phyloP scores from a whole-genome alignment of 2,329 filamentous ascomycete species.

The Penicillium sp. region DNA sequence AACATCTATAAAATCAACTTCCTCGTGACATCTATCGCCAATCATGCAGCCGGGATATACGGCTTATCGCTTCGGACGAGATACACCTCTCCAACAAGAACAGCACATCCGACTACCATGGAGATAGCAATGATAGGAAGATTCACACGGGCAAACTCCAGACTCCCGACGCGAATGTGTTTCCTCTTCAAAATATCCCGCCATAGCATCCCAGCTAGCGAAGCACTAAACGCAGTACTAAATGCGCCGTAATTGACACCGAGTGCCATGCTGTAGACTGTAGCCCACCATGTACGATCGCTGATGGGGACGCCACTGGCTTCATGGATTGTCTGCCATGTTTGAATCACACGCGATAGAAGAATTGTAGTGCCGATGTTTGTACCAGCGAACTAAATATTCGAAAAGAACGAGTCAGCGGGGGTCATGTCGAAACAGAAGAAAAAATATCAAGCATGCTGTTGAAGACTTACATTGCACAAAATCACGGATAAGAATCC shows the following conservation, averaged over 20 bases:
- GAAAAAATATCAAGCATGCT: not conserved
- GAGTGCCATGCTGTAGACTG: slow-evolving; percentile 71
- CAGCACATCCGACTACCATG: slow-evolving; percentile 63
- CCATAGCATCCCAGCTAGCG: slow-evolving; percentile 70
- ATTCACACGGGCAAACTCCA: slow-evolving; percentile 69
- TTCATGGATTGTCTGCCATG: slow-evolving; percentile 63
- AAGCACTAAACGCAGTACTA: slow-evolving; percentile 69
- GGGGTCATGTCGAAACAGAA: not conserved
- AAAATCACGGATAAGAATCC: slow-evolving; percentile 68
- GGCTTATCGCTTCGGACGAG: slow-evolving; percentile 48
- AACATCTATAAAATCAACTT: not conserved
- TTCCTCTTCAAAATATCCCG: slow-evolving; percentile 67
- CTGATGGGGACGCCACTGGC: slow-evolving; percentile 52
- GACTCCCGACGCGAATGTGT: slow-evolving; percentile 61
- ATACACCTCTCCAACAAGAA: slow-evolving; percentile 65
- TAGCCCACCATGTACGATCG: slow-evolving; percentile 69
- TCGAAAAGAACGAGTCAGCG: slow-evolving; percentile 10
- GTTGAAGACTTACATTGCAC: slow-evolving; percentile 61
- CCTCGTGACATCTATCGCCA: not conserved
- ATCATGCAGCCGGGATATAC: slow-evolving; percentile 27
- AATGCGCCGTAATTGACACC: slow-evolving; percentile 75
- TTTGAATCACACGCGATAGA: slow-evolving; percentile 67
- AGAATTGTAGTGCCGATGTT: slow-evolving; percentile 76
- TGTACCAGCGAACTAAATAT: slow-evolving; percentile 66
- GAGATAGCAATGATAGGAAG: slow-evolving; percentile 68